phyloP scores from a whole-genome alignment of 371 early-diverging fungal genomes.

The Mortierella sp. region DNA sequence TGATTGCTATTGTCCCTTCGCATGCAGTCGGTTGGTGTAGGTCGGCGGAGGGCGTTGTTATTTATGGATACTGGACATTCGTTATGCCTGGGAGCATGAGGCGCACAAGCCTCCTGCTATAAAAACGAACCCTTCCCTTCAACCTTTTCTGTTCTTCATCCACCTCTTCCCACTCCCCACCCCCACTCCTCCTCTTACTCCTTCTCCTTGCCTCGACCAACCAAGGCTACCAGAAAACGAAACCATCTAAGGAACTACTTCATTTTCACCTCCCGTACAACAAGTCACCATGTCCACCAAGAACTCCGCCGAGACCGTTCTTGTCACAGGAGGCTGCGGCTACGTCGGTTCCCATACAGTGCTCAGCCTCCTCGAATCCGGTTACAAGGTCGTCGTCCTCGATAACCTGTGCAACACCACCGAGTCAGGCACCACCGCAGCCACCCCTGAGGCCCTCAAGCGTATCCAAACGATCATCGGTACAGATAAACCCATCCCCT shows the following conservation, averaged over 20 bases:
- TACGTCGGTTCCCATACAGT: slow-evolving; percentile 94
- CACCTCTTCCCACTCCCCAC: background rate
- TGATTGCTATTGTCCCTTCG: background rate
- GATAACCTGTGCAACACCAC: slow-evolving; percentile 84
- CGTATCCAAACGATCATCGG: slow-evolving; percentile 60
- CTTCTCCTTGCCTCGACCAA: background rate
- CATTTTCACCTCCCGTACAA: background rate
- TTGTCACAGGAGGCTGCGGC: slow-evolving; percentile 93
- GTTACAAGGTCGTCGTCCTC: slow-evolving; percentile 82
- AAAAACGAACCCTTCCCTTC: too few relatives aligned
- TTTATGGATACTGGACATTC: background rate
- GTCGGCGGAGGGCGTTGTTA: background rate
- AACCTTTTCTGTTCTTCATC: background rate
- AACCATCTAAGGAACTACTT: background rate
- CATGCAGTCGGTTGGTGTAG: background rate
- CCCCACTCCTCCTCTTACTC: background rate
- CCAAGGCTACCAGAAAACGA: background rate
- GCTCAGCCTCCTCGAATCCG: slow-evolving; percentile 78
- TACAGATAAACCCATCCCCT: slow-evolving; percentile 69
- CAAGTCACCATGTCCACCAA: slow-evolving; percentile 18
- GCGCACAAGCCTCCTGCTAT: background rate
- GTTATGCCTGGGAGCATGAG: background rate
- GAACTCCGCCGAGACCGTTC: slow-evolving; percentile 60
- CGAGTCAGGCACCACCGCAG: slow-evolving; percentile 7
- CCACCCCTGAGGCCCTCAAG: slow-evolving; percentile 63